Conservation (phyloP, 108 stramenopile genomes). For the Epipyxis sp. region DNA sequence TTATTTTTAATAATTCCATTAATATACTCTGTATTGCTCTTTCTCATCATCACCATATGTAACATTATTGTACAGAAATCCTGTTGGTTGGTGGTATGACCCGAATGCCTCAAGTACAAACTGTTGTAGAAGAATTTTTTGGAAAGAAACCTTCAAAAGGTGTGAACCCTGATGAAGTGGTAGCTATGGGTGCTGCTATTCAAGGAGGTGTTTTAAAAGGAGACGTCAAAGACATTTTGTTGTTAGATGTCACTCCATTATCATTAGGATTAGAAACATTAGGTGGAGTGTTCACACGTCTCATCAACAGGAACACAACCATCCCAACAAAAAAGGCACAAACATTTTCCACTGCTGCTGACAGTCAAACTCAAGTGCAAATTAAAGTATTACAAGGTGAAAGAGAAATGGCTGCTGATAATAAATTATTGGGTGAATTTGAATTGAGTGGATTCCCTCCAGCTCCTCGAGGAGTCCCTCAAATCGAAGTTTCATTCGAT, state of each 20-base stretch:
- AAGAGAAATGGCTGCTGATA: slow-evolving; percentile 99
- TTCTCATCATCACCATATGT: background rate
- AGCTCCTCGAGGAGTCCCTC: slow-evolving; percentile 96
- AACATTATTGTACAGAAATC: slow-evolving; percentile 87
- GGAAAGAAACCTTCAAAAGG: slow-evolving; percentile 77
- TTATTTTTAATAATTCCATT: slow-evolving; percentile 63
- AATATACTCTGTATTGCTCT: slow-evolving; percentile 39
- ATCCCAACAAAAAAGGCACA: slow-evolving; percentile 99
- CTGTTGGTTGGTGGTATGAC: slow-evolving; percentile 99
- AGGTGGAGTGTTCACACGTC: slow-evolving; percentile 98
- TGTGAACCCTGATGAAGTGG: slow-evolving; percentile 99
- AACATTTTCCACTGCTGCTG: slow-evolving; percentile 96
- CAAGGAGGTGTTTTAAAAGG: slow-evolving; percentile 98
- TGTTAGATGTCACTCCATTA: slow-evolving; percentile 97
- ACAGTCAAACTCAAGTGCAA: slow-evolving; percentile 88
- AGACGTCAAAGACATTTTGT: slow-evolving; percentile 97
- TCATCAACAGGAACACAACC: slow-evolving; percentile 98
- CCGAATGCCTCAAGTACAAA: slow-evolving; percentile 99
- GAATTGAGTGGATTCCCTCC: slow-evolving; percentile 98
- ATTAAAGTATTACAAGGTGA: slow-evolving; percentile 99
- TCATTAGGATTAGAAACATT: slow-evolving; percentile 98
- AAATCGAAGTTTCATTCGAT: slow-evolving; percentile 98
- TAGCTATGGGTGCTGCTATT: slow-evolving; percentile 99
- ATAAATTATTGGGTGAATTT: slow-evolving; percentile 96
- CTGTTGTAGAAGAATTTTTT: slow-evolving; percentile 93